Evolutionary conservation across 2,329 filamentous ascomycete species (phyloP).

Genomic region (Aspergillus ochraceoroseus): DNA sequence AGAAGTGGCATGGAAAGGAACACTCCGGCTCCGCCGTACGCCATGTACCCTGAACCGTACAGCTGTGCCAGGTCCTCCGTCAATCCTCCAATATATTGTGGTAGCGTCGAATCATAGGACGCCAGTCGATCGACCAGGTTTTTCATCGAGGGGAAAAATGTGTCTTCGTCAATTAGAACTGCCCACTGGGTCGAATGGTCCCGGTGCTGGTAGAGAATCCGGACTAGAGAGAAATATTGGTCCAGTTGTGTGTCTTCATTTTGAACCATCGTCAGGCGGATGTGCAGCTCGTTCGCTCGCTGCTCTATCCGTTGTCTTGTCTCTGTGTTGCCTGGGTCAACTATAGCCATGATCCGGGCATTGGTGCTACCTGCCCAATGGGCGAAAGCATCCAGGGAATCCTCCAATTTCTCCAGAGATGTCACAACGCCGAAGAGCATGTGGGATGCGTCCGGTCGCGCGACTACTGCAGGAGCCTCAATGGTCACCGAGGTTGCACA

Average conservation of each 20-base stretch:
- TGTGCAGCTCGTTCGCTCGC: conserved; percentile 27
- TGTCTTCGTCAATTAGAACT: conserved; percentile 56
- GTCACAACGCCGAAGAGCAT: conserved; percentile 54
- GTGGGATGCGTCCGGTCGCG: conserved; percentile 39
- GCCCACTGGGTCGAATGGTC: conserved; percentile 48
- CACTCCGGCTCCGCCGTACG: conserved; percentile 54
- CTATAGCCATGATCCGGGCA: conserved; percentile 48
- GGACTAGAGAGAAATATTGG: conserved; percentile 52
- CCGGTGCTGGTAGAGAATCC: conserved; percentile 39
- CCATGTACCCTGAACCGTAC: conserved; percentile 50
- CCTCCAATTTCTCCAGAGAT: conserved; percentile 45
- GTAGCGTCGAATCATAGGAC: conserved; percentile 43
- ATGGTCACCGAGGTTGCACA: conserved; percentile 19
- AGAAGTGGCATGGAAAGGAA: conserved; percentile 52
- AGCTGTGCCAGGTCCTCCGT: conserved; percentile 51
- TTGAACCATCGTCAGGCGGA: conserved; percentile 37
- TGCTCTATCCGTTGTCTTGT: conserved; percentile 18
- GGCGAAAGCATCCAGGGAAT: conserved; percentile 47
- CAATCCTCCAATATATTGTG: conserved; percentile 52
- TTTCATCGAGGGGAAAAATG: conserved; percentile 54
- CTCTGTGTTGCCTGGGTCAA: conserved; percentile 33
- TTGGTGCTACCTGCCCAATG: conserved; percentile 50
- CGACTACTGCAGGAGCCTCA: conserved; percentile 14
- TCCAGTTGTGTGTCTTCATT: conserved; percentile 29
- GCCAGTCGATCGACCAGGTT: conserved; percentile 44